phyloP scores from a whole-genome alignment of 768 basidiomycete species.

The Xanthoconium purpureum region DNA sequence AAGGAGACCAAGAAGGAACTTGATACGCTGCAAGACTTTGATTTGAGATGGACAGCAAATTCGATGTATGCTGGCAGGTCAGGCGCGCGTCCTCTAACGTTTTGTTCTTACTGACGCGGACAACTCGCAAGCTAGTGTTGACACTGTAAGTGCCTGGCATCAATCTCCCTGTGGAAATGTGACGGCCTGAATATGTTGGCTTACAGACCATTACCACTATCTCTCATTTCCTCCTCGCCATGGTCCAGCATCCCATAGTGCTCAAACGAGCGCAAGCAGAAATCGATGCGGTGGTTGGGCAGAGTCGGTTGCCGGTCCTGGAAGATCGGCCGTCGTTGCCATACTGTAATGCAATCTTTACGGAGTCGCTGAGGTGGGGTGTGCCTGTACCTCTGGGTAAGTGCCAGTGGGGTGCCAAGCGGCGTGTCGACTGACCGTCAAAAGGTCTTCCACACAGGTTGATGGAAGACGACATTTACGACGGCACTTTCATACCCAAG shows the following conservation, averaged over 20 bases:
- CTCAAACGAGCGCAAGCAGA: constrained; percentile 61
- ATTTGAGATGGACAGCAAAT: constrained; percentile 80
- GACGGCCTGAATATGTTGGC: constrained; percentile 16
- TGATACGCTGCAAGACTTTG: constrained; percentile 49
- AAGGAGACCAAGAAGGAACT: constrained; percentile 1
- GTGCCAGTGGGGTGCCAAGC: constrained; percentile 15
- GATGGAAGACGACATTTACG: constrained; percentile 64
- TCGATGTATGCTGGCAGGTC: constrained; percentile 62
- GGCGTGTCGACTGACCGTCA: not conserved
- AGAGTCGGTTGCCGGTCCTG: constrained; percentile 54
- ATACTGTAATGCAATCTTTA: constrained; percentile 55
- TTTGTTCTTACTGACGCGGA: not conserved
- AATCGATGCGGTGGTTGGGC: constrained; percentile 49
- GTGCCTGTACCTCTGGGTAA: constrained; percentile 56
- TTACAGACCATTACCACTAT: constrained; percentile 47
- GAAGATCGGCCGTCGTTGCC: constrained; percentile 54
- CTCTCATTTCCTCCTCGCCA: constrained; percentile 62
- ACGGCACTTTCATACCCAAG: constrained; percentile 57
- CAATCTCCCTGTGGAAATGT: not conserved
- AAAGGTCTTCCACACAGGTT: constrained; percentile 64
- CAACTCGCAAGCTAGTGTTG: constrained; percentile 46
- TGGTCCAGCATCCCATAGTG: constrained; percentile 58
- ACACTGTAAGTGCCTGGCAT: constrained; percentile 46
- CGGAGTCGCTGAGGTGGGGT: constrained; percentile 56
- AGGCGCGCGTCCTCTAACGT: not conserved